Base-by-base conservation (phyloP, 352 stramenopile genomes). In the Phytophthora agathidicida region DNA sequence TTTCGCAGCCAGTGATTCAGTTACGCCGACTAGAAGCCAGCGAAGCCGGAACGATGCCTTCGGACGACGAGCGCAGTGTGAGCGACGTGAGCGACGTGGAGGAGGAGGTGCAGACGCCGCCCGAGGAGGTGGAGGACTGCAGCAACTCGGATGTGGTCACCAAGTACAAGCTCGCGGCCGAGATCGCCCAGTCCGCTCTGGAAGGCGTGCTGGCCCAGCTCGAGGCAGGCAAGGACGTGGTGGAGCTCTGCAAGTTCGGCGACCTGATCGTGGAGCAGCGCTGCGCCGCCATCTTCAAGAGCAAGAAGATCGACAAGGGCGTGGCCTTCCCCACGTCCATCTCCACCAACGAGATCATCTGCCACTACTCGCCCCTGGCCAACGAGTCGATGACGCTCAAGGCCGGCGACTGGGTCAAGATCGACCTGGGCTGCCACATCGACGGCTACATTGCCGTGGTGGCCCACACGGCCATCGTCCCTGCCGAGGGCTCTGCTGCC, bases 241-340 rank as follows among this genome's bases (percentile, higher is more conserved):
- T 99, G 16, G 97, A 99, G 71, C 71, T 99, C 23, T 98, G 96
- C 77, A 88, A 97, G 71, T 95, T 96, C 45, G 88, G 86, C 17
- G 89, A 97, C 68, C 65, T 89, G 1, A 83, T 96, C 48, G 84
- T 97, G 47, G 45, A 77, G 65, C 80, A 91, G 71, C 84, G 87
- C 39, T 93, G 83, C 52, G 74, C 70, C 31, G 91, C 97, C 49
- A 97, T 99, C 44, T 99, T 99, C 60, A 98, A 99, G 75, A 97
- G 86, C 73, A 98, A 97, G 76, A 90, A 96, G 57, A 83, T 99
- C 5, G 94, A 99, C 71, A 99, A 99, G 75, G 98, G 98, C 41
- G 88, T 99, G 53, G 97, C 98, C 9, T 99, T 99, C 80, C 98
- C 98, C 7, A 99, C 98, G 39, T 99, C 93, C 65, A 83, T 99